Evolutionary conservation across 345 rosid genomes (phyloP), one percentile per base, ranked within the genome.

Genomic region (Theobroma cacao): DNA sequence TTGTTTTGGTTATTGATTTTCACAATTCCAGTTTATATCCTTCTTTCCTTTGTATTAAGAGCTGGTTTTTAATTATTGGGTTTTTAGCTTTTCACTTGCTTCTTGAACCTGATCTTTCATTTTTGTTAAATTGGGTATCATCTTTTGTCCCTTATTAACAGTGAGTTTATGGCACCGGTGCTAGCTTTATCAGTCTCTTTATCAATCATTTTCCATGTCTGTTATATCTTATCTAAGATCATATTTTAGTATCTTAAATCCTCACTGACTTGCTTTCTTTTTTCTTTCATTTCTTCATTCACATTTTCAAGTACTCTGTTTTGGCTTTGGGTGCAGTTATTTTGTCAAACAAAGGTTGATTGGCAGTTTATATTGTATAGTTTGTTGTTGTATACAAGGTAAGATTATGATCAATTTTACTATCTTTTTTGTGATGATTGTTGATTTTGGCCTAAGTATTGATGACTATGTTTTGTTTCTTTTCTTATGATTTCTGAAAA

Each of bases 251-350:
- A 3, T 75, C 31, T 50, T 59, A 59, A 67, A 1, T 30, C 31
- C 10, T 22, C 22, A 3, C 64, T 13, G 56, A 20, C 45, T 41
- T 63, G 34, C 31, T 40, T 43, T 0, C 1, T 60, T 48, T 26
- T 4, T 76, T 59, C 31, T 38, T 0, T 30, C 53, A 43, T 52
- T 68, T 69, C 75, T 59, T 69, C 61, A 28, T 74, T 50, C 34
- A 52, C 58, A 64, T 31, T 56, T n/a, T 72, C 15, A 33, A 62
- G 31, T 65, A 26, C 14, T 59, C 53, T 79, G 30, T 56, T 66
- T 30, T 71, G 59, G 64, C 63, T 78, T 18, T 69, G 59, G 75
- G 20, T 41, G 62, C 80, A 63, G 80, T n/a, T 63, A 43, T 75
- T 12, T 70, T 26, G 5, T 45, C 74, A 34, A 75, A 30, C 8